Conservation (phyloP, 345 rosid species). For the Diplotaxis tenuifolia region DNA sequence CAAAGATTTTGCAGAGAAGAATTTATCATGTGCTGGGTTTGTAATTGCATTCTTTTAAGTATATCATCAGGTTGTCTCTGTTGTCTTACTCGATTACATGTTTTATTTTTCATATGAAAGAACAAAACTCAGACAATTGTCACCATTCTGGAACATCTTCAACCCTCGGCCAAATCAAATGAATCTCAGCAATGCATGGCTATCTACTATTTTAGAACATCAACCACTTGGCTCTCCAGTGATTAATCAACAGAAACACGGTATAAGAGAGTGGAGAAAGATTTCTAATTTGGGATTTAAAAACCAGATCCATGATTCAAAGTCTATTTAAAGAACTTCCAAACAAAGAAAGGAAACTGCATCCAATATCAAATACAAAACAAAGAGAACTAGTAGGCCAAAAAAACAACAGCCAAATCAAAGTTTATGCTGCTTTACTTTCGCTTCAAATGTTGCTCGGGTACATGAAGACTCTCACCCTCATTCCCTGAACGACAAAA, state of each 20-base stretch:
- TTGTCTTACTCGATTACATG: no score
- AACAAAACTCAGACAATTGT: no score
- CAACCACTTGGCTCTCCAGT: no score
- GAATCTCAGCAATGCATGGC: no score
- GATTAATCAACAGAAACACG: not conserved
- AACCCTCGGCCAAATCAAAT: no score
- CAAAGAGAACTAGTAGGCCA: conserved; percentile 19
- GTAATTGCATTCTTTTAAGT: conserved; percentile 27
- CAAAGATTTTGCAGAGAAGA: conserved; percentile 18
- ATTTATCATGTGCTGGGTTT: not conserved
- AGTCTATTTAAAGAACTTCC: conserved; percentile 24
- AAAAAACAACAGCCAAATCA: conserved; percentile 30
- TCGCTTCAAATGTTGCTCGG: conserved; percentile 49
- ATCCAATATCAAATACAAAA: conserved; percentile 32
- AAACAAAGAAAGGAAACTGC: conserved; percentile 25
- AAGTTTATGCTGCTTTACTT: conserved; percentile 8
- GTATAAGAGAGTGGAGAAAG: not conserved
- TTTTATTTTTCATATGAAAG: no score
- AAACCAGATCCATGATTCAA: conserved; percentile 25
- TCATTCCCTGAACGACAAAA: conserved; percentile 43
- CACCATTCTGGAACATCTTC: no score
- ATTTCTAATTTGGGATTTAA: not conserved
- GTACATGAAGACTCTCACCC: conserved; percentile 59
- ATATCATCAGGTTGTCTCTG: no score
- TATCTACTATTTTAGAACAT: no score